Conservation (phyloP, 352 stramenopile species). For the Globisporangium apiculatum region DNA sequence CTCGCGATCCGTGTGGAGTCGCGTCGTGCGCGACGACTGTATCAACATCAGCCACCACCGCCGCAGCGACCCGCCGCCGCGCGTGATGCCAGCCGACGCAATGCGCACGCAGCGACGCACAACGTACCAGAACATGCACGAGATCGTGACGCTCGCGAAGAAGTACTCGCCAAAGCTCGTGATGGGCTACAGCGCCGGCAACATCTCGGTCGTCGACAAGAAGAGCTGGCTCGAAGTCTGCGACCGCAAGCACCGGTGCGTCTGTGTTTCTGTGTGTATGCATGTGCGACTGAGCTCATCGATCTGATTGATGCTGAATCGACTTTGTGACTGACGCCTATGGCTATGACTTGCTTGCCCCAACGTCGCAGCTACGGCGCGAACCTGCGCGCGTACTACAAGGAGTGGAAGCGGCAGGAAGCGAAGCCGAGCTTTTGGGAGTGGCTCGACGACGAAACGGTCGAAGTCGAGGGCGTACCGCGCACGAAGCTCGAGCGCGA, state of each 20-base stretch:
- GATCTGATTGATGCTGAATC: too few relatives aligned
- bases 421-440: conserved; percentile 83
- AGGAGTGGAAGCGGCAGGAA: conserved; percentile 91
- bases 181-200: conserved; percentile 83
- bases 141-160: conserved; percentile 85
- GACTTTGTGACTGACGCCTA: too few relatives aligned
- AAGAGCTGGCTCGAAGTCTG: conserved; percentile 88
- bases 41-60: neutral
- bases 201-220: conserved; percentile 89
- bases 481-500: conserved; percentile 92
- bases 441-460: conserved; percentile 81
- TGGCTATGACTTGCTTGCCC: too few relatives aligned
- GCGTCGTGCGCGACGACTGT: neutral
- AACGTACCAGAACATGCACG: conserved; percentile 84
- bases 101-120: conserved; percentile 75
- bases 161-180: conserved; percentile 87
- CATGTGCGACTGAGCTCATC: neutral
- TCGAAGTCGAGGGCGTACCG: conserved; percentile 84
- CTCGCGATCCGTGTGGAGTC: neutral
- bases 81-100: conserved; percentile 54
- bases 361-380: conserved; percentile 87
- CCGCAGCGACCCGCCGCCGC: neutral
- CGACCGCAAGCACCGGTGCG: conserved; percentile 78
- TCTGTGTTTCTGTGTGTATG: conserved; percentile 4
- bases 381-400: conserved; percentile 95